Conservation (phyloP, 139 green algal species). For the Chlorella ohadii region DNA sequence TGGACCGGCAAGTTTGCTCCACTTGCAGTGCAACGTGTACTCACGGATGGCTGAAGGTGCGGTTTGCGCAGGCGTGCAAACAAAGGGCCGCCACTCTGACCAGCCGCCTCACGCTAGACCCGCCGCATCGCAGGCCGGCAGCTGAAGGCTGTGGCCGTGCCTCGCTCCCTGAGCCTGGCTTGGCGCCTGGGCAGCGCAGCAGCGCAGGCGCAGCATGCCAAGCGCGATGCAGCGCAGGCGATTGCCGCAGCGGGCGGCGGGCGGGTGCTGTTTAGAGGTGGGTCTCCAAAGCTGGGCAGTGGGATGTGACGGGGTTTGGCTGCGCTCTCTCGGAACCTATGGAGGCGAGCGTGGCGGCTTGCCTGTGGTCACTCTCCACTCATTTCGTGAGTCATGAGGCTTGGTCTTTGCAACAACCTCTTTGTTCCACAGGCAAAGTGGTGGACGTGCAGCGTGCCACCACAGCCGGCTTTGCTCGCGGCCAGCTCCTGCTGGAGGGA, state of each 20-base stretch:
- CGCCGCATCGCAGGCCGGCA: constrained; percentile 24
- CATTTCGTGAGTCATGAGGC: too few species aligned
- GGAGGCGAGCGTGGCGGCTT: too few species aligned
- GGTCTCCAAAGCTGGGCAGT: too few species aligned
- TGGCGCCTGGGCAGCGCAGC: constrained; percentile 44
- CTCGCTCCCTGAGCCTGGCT: constrained; percentile 47
- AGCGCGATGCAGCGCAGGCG: constrained; percentile 46
- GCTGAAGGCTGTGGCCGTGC: constrained; percentile 38
- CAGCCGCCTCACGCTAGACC: too few species aligned
- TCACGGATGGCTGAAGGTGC: too few species aligned
- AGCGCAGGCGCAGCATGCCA: constrained; percentile 13
- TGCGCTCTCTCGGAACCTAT: too few species aligned
- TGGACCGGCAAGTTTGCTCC: too few species aligned
- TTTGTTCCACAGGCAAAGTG: constrained; percentile 46
- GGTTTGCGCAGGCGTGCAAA: too few species aligned
- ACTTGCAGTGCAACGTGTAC: too few species aligned
- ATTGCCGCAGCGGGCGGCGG: constrained; percentile 35
- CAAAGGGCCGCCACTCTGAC: too few species aligned
- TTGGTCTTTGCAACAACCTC: background rate
- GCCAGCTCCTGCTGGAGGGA: constrained; percentile 18
- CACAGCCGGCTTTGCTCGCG: constrained; percentile 42
- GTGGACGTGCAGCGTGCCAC: constrained; percentile 41
- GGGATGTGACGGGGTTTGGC: too few species aligned
- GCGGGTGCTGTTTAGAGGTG: constrained; percentile 37
- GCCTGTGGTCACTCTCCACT: too few species aligned